Conservation (phyloP, 805 yeast species). For the Saccharomyces mikatae region DNA sequence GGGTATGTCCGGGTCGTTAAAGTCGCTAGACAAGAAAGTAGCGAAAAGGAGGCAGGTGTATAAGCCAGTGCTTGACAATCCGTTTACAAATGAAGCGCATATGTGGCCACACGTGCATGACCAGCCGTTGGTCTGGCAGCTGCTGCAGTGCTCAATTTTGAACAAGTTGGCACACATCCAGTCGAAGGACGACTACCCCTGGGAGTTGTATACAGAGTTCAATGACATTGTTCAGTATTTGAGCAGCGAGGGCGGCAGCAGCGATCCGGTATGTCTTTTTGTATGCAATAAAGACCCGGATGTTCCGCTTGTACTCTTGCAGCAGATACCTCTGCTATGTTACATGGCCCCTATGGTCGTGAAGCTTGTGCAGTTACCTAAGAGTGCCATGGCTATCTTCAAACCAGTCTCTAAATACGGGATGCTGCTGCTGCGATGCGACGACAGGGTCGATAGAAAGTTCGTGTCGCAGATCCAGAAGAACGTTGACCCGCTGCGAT, state of each 20-base stretch:
- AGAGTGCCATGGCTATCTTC: conserved; percentile 21
- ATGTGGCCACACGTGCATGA: conserved; percentile 35
- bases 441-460: conserved; percentile 14
- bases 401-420: conserved; percentile 12
- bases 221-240: conserved; percentile 45
- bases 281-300: conserved; percentile 51
- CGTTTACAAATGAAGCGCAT: conserved; percentile 44
- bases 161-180: conserved; percentile 30
- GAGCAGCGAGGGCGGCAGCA: conserved; percentile 24
- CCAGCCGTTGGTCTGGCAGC: conserved; percentile 31
- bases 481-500: conserved; percentile 9
- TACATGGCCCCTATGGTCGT: conserved; percentile 34
- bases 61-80: conserved; percentile 58
- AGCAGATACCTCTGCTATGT: conserved; percentile 51
- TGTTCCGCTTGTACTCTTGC: conserved; percentile 41
- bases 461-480: conserved; percentile 15
- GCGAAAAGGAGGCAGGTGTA: conserved; percentile 44
- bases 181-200: conserved; percentile 14
- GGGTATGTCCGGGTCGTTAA: conserved; percentile 32
- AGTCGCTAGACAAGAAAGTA: conserved; percentile 37
- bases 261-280: conserved; percentile 32
- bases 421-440: conserved; percentile 17
- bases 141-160: conserved; percentile 34
- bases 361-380: conserved; percentile 55
- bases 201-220: conserved; percentile 29